Conservation (phyloP, 441 rosid genomes). For the Melastoma candidum region DNA sequence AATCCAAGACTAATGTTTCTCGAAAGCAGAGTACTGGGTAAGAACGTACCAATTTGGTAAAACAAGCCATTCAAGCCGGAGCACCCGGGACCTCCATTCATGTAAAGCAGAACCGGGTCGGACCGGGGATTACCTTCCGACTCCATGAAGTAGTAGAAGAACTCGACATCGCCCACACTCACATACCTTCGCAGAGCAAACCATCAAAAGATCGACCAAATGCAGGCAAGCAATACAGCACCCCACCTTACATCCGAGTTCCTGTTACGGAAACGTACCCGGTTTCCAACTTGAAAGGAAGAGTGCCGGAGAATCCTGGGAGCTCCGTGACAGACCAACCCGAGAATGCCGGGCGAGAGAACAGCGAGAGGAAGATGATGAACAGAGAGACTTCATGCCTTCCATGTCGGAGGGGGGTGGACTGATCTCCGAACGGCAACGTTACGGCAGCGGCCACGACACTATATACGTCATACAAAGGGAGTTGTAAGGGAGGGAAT, state of each 20-base stretch:
- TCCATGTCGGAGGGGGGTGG: no score
- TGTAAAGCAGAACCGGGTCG: conserved; percentile 15
- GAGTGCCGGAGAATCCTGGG: conserved; percentile 22
- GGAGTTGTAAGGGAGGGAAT: no score
- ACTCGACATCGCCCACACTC: conserved; percentile 5
- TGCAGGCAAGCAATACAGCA: no score
- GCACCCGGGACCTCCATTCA: conserved; percentile 19
- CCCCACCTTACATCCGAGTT: no score
- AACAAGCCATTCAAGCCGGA: conserved; percentile 18
- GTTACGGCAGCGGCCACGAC: no score
- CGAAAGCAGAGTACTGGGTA: no score
- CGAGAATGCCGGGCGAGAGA: neutral
- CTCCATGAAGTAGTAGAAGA: conserved; percentile 11
- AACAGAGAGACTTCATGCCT: no score
- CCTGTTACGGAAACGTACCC: conserved; percentile 13
- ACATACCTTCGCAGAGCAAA: conserved; percentile 3
- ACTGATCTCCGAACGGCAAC: no score
- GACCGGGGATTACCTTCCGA: conserved; percentile 9
- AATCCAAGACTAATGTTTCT: no score
- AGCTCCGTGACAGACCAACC: conserved; percentile 12
- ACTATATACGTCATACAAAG: no score
- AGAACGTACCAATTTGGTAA: conserved; percentile 14
- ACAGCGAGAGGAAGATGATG: no score
- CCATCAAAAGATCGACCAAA: neutral
- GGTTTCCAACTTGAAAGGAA: conserved; percentile 26